Percentiles rank a stretch among this genome's conserved stretches.
Conservation (phyloP, 2,329 filamentous ascomycete species). For the Colletotrichum siamense region DNA sequence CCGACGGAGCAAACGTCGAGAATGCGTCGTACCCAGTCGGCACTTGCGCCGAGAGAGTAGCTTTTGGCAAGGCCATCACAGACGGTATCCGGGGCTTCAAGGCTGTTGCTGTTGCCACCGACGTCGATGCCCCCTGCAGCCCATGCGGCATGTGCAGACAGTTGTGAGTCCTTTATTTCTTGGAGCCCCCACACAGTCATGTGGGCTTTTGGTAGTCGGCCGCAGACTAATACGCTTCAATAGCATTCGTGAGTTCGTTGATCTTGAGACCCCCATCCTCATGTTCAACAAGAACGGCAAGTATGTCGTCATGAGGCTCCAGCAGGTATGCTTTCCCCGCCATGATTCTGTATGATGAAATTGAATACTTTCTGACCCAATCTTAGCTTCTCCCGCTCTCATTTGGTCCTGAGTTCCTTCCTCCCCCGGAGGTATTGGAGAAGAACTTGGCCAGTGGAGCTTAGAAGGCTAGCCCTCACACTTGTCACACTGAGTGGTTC, state of each 20-base stretch:
- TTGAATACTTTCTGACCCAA: not conserved
- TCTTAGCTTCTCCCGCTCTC: constrained; percentile 69
- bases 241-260: constrained; percentile 79
- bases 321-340: constrained; percentile 55
- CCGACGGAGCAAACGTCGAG: constrained; percentile 88
- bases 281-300: constrained; percentile 90
- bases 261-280: constrained; percentile 75
- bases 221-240: not conserved
- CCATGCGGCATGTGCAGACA: constrained; percentile 98
- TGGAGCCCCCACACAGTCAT: not conserved
- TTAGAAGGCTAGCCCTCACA: not conserved
- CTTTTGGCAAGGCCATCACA: constrained; percentile 79
- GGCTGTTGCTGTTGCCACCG: constrained; percentile 85
- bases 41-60: constrained; percentile 95
- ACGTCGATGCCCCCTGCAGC: constrained; percentile 71
- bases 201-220: not conserved
- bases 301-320: constrained; percentile 72
- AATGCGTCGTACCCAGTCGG: constrained; percentile 93
- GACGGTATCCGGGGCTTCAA: constrained; percentile 65
- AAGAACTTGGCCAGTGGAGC: not conserved
- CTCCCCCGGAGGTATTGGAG: constrained; percentile 35
- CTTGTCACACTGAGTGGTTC: not conserved
- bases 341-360: not conserved
- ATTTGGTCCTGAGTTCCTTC: constrained; percentile 68
- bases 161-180: constrained; percentile 63